Conservation (phyloP, 306 rosid genomes). For the Betula pendula region DNA sequence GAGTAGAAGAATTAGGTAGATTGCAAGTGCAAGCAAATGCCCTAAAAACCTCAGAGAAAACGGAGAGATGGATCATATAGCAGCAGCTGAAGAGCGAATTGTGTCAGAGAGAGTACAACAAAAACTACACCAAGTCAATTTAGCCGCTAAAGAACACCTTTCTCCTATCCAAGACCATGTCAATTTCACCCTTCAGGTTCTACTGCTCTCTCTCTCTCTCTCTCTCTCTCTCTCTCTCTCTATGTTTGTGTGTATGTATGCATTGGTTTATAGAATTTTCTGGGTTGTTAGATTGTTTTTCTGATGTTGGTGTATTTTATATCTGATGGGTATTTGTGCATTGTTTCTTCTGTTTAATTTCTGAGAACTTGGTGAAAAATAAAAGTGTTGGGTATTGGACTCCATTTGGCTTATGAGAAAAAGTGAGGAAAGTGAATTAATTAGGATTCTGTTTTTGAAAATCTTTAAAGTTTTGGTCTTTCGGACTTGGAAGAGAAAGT, state of each 20-base stretch:
- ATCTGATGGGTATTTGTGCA: not conserved
- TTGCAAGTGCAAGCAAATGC: not conserved
- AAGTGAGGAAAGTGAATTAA: not conserved
- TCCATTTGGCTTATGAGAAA: not conserved
- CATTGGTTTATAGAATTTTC: not conserved
- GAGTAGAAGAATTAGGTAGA: slow-evolving; percentile 37
- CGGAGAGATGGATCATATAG: slow-evolving; percentile 50
- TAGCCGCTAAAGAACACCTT: slow-evolving; percentile 72
- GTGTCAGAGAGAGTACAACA: slow-evolving; percentile 70
- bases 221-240: not conserved
- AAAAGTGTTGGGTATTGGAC: not conserved
- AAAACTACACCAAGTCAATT: slow-evolving; percentile 70
- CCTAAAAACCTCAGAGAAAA: not conserved
- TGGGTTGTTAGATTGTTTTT: not conserved
- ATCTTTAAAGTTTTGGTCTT: not conserved
- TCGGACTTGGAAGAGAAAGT: not conserved
- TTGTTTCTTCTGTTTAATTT: not conserved
- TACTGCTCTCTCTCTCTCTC: slow-evolving; percentile 10
- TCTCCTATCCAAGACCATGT: slow-evolving; percentile 87
- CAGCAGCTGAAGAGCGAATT: slow-evolving; percentile 73
- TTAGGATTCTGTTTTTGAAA: not conserved
- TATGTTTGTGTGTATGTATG: not conserved
- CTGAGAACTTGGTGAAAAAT: not conserved
- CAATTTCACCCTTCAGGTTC: slow-evolving; percentile 92
- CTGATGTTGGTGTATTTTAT: not conserved